Conservation (phyloP, 352 stramenopile genomes). For the Pythium angustatum region DNA sequence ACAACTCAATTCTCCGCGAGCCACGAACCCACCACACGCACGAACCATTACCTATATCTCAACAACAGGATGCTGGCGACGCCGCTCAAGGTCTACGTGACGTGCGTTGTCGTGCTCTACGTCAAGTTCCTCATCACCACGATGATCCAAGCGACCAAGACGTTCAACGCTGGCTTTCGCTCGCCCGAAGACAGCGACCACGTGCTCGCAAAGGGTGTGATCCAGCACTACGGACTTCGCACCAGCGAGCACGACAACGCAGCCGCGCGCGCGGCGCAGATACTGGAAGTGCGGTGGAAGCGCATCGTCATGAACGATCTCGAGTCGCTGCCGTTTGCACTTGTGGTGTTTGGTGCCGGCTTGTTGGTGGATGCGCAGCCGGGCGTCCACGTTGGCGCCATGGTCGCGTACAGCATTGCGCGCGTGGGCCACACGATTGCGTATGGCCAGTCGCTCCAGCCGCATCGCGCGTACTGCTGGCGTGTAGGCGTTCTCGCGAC, state of each 20-base stretch:
- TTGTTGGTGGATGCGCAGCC: slow-evolving; percentile 38
- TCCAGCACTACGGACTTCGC: slow-evolving; percentile 45
- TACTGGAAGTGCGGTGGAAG: slow-evolving; percentile 41
- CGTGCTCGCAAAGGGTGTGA: slow-evolving; percentile 36
- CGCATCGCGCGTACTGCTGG: slow-evolving; percentile 42
- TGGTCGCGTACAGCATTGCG: slow-evolving; percentile 45
- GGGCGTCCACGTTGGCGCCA: slow-evolving; percentile 34
- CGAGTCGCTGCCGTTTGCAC: slow-evolving; percentile 53
- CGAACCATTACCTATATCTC: too few relatives aligned
- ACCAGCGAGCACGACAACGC: slow-evolving; percentile 24
- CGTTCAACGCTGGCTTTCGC: slow-evolving; percentile 25
- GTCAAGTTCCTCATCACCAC: slow-evolving; percentile 54
- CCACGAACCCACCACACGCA: too few relatives aligned
- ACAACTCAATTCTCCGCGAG: too few relatives aligned
- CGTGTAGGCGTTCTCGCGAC: slow-evolving; percentile 41
- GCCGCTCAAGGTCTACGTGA: slow-evolving; percentile 22
- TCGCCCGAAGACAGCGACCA: slow-evolving; percentile 53
- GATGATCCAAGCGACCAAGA: slow-evolving; percentile 39
- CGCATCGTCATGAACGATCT: slow-evolving; percentile 65
- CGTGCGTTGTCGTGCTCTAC: slow-evolving; percentile 35
- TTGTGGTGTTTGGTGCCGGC: slow-evolving; percentile 46
- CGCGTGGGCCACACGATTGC: slow-evolving; percentile 48
- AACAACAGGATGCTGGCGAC: too few relatives aligned
- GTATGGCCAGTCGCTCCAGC: slow-evolving; percentile 51
- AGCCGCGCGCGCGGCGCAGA: slow-evolving; percentile 37